Evolutionary conservation across 1,139 yeast species (phyloP).

Genomic region (Scheffersomyces quercinus): DNA sequence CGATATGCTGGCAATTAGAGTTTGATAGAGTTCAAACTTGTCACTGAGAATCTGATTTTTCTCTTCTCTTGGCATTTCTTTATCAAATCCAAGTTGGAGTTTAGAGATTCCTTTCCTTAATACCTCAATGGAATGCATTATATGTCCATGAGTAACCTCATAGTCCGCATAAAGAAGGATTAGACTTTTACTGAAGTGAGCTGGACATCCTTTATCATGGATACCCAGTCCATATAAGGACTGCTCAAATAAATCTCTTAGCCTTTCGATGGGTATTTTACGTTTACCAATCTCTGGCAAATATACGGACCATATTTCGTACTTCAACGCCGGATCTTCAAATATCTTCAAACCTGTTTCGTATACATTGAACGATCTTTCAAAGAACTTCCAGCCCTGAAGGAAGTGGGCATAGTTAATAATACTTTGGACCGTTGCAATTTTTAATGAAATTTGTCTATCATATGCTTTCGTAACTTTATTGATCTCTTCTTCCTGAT

Average conservation of each 20-base stretch:
- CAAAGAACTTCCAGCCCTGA: slow-evolving; percentile 48
- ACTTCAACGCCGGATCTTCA: slow-evolving; percentile 55
- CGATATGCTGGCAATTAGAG: slow-evolving; percentile 11
- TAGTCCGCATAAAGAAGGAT: slow-evolving; percentile 59
- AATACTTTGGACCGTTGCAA: slow-evolving; percentile 69
- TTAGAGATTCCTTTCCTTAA: slow-evolving; percentile 20
- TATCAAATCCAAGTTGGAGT: slow-evolving; percentile 3
- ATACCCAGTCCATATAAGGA: slow-evolving; percentile 23
- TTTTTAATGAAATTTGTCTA: slow-evolving; percentile 56
- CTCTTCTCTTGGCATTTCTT: slow-evolving; percentile 1
- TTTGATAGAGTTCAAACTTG: slow-evolving; percentile 23
- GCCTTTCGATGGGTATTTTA: slow-evolving; percentile 46
- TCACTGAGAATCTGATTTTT: slow-evolving; percentile 17
- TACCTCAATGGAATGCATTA: slow-evolving; percentile 29
- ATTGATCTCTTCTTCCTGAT: slow-evolving; percentile 19
- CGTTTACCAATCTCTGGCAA: slow-evolving; percentile 49
- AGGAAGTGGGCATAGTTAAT: slow-evolving; percentile 67
- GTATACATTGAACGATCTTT: slow-evolving; percentile 60
- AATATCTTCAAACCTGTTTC: slow-evolving; percentile 68
- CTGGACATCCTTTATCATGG: slow-evolving; percentile 49
- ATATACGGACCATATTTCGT: slow-evolving; percentile 75
- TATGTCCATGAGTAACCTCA: slow-evolving; percentile 43
- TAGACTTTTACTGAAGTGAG: slow-evolving; percentile 45
- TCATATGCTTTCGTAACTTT: slow-evolving; percentile 51
- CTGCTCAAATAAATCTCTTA: slow-evolving; percentile 75